Evolutionary conservation across 2,329 filamentous ascomycete genomes (phyloP).

Genomic region (Juglanconis juglandina): DNA sequence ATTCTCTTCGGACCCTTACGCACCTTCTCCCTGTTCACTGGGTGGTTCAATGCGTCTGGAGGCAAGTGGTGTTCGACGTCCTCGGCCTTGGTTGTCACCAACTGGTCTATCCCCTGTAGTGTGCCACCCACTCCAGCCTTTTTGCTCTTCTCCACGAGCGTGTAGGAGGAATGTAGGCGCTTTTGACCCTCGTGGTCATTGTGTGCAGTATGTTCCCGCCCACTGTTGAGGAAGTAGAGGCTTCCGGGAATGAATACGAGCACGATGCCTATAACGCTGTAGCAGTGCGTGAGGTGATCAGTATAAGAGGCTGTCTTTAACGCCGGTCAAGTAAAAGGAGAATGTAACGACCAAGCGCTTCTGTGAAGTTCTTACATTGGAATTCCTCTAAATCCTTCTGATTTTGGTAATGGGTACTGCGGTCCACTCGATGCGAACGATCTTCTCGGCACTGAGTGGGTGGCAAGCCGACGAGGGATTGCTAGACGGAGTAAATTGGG

Average conservation of each 20-base stretch:
- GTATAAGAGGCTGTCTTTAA: background rate
- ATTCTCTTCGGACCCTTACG: background rate
- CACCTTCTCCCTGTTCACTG: constrained; percentile 6
- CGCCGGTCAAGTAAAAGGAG: background rate
- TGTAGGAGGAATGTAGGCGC: background rate
- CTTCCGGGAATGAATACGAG: background rate
- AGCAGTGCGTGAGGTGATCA: background rate
- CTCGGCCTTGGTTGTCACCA: background rate
- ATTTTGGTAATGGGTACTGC: background rate
- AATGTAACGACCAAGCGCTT: too few relatives aligned
- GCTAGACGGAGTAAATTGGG: background rate
- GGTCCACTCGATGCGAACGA: background rate
- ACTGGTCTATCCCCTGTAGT: background rate
- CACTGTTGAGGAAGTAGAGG: constrained; percentile 4
- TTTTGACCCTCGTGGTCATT: constrained; percentile 16
- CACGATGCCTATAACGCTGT: background rate
- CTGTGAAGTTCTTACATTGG: background rate
- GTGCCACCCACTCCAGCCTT: background rate
- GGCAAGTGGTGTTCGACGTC: constrained; percentile 3
- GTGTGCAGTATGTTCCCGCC: background rate
- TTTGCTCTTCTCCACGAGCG: background rate
- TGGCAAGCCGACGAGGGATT: background rate
- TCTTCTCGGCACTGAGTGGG: background rate
- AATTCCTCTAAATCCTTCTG: background rate
- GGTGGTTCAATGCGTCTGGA: constrained; percentile 1